A percentile compares a stretch with the other conserved stretches of the same genome.
These are phyloP conservation scores for Eimeria mitis DNA, from an alignment of 169 alveolate species.

Conservation along the genomic window DNA sequence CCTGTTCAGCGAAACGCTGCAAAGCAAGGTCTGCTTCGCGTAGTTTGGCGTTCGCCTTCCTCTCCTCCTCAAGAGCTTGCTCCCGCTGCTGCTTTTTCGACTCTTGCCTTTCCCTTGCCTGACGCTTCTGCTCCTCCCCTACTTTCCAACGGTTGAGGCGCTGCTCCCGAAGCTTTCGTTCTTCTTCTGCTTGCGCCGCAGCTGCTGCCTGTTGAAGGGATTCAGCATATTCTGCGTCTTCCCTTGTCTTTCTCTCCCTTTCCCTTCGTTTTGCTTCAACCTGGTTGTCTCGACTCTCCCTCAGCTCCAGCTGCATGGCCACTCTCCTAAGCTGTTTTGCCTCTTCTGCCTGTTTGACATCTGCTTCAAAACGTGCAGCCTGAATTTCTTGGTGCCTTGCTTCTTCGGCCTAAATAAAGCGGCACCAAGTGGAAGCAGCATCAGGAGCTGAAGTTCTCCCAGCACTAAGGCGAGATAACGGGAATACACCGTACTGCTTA, in stretches of 20 bases:
- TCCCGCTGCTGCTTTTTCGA: constrained; percentile 32
- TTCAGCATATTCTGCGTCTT: constrained; percentile 40
- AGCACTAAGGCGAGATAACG: not conserved
- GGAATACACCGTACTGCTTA: not conserved
- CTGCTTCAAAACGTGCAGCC: constrained; percentile 24
- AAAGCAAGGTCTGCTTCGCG: constrained; percentile 8
- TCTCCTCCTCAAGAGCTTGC: constrained; percentile 11
- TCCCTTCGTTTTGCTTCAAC: constrained; percentile 32
- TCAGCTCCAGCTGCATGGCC: constrained; percentile 40
- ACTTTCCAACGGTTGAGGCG: constrained; percentile 15
- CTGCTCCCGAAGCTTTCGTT: constrained; percentile 31
- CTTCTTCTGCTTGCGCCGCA: constrained; percentile 42
- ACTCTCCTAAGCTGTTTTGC: constrained; percentile 2
- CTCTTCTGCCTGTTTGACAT: constrained; percentile 56
- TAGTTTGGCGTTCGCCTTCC: not conserved
- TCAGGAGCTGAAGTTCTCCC: not conserved
- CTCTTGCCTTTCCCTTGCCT: constrained; percentile 34
- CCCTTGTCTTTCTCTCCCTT: not conserved
- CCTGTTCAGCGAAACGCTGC: constrained; percentile 54
- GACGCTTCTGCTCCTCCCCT: constrained; percentile 47
- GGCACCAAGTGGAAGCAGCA: not conserved
- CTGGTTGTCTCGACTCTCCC: constrained; percentile 32
- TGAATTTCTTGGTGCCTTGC: constrained; percentile 12
- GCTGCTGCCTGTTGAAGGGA: constrained; percentile 32
- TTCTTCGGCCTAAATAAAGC: constrained; percentile 26